A percentile compares a stretch with the other conserved stretches of the same genome.
phyloP scores from a whole-genome alignment of 176 grass and related monocot species.

The Chrysopogon serrulatus region DNA sequence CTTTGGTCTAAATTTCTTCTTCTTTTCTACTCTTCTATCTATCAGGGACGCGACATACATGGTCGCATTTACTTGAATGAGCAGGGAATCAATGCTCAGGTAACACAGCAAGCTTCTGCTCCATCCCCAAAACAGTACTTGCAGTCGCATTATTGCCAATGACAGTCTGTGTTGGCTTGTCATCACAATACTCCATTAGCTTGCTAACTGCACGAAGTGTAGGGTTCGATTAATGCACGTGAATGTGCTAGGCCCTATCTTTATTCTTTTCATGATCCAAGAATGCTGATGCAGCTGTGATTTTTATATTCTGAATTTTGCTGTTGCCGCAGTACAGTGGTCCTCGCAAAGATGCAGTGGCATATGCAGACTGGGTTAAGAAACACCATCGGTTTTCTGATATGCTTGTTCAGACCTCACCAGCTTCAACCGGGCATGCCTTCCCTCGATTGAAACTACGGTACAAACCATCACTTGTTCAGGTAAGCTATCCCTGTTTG shows the following conservation, averaged over 20 bases:
- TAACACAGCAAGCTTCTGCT: slow-evolving; percentile 26
- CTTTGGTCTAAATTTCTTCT: background rate
- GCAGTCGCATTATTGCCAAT: background rate
- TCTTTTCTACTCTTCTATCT: background rate
- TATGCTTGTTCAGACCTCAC: slow-evolving; percentile 69
- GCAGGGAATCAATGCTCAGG: slow-evolving; percentile 96
- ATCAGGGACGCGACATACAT: slow-evolving; percentile 63
- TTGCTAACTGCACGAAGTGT: background rate
- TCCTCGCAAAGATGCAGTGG: slow-evolving; percentile 61
- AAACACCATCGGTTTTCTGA: slow-evolving; percentile 67
- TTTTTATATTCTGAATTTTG: slow-evolving; percentile 24
- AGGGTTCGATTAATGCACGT: background rate
- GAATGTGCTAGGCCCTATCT: background rate
- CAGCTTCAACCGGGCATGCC: slow-evolving; percentile 59
- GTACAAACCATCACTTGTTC: slow-evolving; percentile 90
- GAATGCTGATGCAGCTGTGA: background rate
- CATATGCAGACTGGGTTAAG: slow-evolving; percentile 75
- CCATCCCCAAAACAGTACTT: background rate
- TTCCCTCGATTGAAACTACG: slow-evolving; percentile 86
- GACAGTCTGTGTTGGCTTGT: background rate
- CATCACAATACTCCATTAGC: background rate
- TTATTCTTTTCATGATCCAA: slow-evolving; percentile 5
- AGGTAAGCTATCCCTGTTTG: slow-evolving; percentile 38
- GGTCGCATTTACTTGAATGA: slow-evolving; percentile 94
- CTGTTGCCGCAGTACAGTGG: slow-evolving; percentile 79